Conservation (phyloP, 257 asterid genomes). For the Solanum paucissectum region DNA sequence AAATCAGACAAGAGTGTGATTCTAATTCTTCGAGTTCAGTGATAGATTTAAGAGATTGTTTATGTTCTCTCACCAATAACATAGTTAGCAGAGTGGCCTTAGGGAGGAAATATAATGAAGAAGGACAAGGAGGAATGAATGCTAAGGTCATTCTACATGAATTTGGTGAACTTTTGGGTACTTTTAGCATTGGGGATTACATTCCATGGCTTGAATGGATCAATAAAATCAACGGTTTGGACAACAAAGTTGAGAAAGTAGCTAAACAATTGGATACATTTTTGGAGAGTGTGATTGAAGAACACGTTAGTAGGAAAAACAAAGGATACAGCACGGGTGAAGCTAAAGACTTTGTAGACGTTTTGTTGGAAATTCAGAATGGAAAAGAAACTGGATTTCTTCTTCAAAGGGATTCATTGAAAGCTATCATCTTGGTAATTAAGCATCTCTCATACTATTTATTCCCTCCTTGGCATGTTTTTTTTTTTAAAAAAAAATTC, state of each 20-base stretch:
- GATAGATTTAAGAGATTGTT: neutral
- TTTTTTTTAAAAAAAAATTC: too few relatives aligned
- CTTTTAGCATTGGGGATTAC: conserved; percentile 13
- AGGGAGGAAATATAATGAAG: conserved; percentile 1
- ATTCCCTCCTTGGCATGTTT: neutral
- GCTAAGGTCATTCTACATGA: neutral
- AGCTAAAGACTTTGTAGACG: conserved; percentile 26
- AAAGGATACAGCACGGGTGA: neutral
- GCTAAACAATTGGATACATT: conserved; percentile 22
- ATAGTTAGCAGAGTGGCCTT: neutral
- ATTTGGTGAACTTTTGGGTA: conserved; percentile 10
- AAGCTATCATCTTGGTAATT: neutral
- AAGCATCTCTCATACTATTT: neutral
- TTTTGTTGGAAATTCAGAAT: conserved; percentile 27
- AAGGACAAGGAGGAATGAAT: neutral
- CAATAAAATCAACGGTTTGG: conserved; percentile 16
- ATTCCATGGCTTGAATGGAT: conserved; percentile 37
- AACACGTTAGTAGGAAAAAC: conserved; percentile 1
- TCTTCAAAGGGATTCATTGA: neutral
- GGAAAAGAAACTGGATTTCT: neutral
- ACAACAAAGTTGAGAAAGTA: conserved; percentile 9
- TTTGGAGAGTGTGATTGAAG: conserved; percentile 20
- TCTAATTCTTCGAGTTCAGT: neutral
- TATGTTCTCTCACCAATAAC: neutral
- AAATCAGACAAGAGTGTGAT: neutral